phyloP scores from a whole-genome alignment of 257 asterid species.

The Forsythia viridissima region DNA sequence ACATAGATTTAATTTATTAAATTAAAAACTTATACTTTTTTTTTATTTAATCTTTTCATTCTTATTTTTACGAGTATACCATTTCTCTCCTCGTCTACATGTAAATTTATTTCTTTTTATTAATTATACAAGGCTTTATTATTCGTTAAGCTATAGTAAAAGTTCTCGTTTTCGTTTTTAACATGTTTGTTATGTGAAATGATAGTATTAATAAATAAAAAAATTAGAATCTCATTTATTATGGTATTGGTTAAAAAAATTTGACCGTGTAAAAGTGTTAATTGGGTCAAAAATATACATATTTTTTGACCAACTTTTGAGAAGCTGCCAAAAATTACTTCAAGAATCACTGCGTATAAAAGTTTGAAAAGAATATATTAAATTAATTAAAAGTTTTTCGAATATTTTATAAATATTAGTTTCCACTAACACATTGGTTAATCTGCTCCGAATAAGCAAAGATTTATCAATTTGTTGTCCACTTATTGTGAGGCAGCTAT shows the following conservation, averaged over 20 bases:
- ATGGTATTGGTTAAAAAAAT: neutral
- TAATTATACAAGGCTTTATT: too few species aligned
- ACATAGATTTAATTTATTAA: too few species aligned
- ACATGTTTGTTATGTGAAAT: too few species aligned
- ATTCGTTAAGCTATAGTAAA: too few species aligned
- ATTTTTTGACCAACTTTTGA: neutral
- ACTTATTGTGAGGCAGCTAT: slow-evolving; percentile 18
- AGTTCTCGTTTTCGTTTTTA: too few species aligned
- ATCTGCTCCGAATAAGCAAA: neutral
- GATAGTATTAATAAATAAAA: too few species aligned
- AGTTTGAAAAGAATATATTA: neutral
- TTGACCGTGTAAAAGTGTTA: neutral
- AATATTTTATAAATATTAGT: neutral
- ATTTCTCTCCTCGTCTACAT: too few species aligned
- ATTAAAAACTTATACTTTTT: neutral
- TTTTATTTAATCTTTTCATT: neutral
- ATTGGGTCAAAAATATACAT: neutral
- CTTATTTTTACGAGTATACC: too few species aligned
- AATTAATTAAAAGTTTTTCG: neutral
- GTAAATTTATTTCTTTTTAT: neutral
- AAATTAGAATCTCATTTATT: neutral
- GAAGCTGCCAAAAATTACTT: neutral
- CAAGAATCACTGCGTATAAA: neutral
- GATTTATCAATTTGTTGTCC: slow-evolving; percentile 19
- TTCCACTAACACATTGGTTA: neutral